These are phyloP conservation scores for Pyrus pyrifolia DNA, from an alignment of 306 rosid genomes.

Conservation along the genomic window DNA sequence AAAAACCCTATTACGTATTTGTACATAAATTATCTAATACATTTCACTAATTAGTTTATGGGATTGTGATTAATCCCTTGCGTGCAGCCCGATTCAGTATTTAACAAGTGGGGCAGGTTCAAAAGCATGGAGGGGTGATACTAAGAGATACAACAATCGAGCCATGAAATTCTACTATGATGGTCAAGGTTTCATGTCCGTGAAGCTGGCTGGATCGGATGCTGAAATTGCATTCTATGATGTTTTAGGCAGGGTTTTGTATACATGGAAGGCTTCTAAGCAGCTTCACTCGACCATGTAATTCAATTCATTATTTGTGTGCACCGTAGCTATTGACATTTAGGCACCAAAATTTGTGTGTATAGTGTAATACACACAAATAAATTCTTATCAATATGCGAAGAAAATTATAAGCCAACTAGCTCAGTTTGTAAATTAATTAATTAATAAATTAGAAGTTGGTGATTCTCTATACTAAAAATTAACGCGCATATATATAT, in stretches of 20 bases:
- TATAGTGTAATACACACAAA: too few relatives aligned
- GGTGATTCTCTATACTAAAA: neutral
- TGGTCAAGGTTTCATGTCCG: constrained; percentile 81
- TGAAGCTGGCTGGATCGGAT: constrained; percentile 31
- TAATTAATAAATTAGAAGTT: neutral
- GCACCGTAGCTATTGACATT: too few relatives aligned
- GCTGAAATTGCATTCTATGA: constrained; percentile 48
- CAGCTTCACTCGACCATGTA: constrained; percentile 12
- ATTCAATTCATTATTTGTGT: neutral
- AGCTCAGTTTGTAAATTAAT: neutral
- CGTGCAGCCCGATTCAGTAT: constrained; percentile 54
- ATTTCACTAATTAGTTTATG: neutral
- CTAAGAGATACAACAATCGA: constrained; percentile 10
- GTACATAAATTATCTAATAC: neutral
- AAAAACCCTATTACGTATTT: neutral
- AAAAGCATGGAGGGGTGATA: constrained; percentile 76
- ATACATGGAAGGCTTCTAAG: constrained; percentile 35
- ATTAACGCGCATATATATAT: neutral
- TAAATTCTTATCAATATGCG: too few relatives aligned
- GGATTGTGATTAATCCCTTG: neutral
- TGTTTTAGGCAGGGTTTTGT: constrained; percentile 46
- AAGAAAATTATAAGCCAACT: neutral
- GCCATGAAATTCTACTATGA: constrained; percentile 64
- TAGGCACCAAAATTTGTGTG: too few relatives aligned
- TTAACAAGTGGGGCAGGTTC: constrained; percentile 87